Base-by-base conservation (phyloP, 225 moss, liverwort and hornwort species). In the Pseudisothecium myosuroides region DNA sequence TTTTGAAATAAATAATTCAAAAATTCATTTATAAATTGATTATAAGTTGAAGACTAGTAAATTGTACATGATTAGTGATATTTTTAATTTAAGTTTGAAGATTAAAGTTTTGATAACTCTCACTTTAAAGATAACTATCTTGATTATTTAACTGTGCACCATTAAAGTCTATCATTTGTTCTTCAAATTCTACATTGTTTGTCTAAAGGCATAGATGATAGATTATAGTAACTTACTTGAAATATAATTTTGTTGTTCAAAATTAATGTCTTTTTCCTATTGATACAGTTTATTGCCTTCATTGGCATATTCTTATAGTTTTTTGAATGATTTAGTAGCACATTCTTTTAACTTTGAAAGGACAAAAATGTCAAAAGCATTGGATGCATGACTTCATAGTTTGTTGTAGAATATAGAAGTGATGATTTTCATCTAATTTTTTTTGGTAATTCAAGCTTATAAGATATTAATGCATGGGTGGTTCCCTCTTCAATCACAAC, bases 61-160 rank as follows among this genome's bases (percentile, higher is more conserved):
- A 49, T 31, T 2, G 19, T 26, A 32, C 2, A 49, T 49, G 31
- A 28, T 45, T 47, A 74, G 29, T 74, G 4, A 29, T 49, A n/a
- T 50, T 32, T 26, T 9, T 24, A 0, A 28, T 31, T 11, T 34
- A 36, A 36, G 22, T 23, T 78, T 37, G 23, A 36, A 54, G 23
- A 14, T 37, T 1, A 15, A 77, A 54, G 5, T 54, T 21, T 2
- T 23, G 6, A 52, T 54, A 24, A 54, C 1, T 37, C 1, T 78
- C 2, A 24, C 10, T 37, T 10, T 34, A 24, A 55, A 37, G 24
- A 37, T 37, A 37, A 15, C 37, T 54, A 37, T 77, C 24, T 77
- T 23, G 9, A 37, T 52, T 55, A 37, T 37, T 37, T 9, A 55
- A 37, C 1, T 26, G 0, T 16, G 0, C 0, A 15, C 10, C 3